These are phyloP conservation scores for Komagataella kurtzmanii DNA, from an alignment of 805 yeast species.

Conservation along the genomic window DNA sequence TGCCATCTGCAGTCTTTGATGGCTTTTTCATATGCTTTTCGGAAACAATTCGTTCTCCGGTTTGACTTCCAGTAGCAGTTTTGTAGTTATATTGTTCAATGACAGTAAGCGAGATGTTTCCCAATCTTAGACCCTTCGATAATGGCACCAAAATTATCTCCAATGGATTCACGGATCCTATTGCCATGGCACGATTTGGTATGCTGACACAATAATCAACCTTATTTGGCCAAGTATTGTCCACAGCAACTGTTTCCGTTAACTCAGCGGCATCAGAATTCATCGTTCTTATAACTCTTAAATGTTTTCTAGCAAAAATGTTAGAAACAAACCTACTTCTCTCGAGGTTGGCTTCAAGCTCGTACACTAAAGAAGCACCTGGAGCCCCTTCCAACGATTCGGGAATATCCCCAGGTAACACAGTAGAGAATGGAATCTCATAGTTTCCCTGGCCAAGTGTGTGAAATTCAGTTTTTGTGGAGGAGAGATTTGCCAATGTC, in stretches of 20 bases:
- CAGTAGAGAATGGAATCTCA: constrained; percentile 78
- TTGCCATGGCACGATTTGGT: constrained; percentile 81
- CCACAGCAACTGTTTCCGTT: constrained; percentile 85
- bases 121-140: constrained; percentile 66
- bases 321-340: constrained; percentile 65
- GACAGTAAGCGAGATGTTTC: constrained; percentile 55
- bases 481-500: constrained; percentile 6
- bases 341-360: constrained; percentile 69
- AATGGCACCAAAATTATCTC: constrained; percentile 66
- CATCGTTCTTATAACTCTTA: constrained; percentile 76
- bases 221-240: constrained; percentile 90
- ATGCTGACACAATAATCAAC: constrained; percentile 81
- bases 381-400: constrained; percentile 89
- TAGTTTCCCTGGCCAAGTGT: constrained; percentile 63
- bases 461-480: constrained; percentile 17
- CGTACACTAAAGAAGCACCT: constrained; percentile 61
- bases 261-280: constrained; percentile 81
- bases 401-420: constrained; percentile 72
- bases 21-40: constrained; percentile 30
- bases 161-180: constrained; percentile 69
- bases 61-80: constrained; percentile 42
- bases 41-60: constrained; percentile 47
- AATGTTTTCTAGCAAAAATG: constrained; percentile 50
- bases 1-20: constrained; percentile 28
- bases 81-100: constrained; percentile 51